Evolutionary conservation across 2,329 filamentous ascomycete species (phyloP).

Genomic region (Chaetomium globosum): DNA sequence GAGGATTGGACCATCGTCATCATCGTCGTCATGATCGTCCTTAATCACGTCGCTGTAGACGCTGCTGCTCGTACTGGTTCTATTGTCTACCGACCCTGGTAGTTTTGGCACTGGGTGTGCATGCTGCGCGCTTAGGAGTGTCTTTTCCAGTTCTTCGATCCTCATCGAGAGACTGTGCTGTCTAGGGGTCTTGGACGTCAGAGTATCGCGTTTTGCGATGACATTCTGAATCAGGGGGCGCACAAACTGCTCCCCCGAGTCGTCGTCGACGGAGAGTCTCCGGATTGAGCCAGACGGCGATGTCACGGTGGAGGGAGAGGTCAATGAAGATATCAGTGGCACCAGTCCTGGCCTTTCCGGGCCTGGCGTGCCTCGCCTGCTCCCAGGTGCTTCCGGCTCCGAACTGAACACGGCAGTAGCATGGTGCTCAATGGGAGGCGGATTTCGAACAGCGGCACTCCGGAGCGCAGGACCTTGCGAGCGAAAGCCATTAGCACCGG

Average conservation of each 20-base stretch:
- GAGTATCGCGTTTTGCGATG: slow-evolving; percentile 54
- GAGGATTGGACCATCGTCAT: slow-evolving; percentile 33
- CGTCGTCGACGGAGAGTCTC: slow-evolving; percentile 45
- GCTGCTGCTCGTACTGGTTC: slow-evolving; percentile 35
- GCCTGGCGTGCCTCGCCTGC: slow-evolving; percentile 18
- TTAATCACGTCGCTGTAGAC: slow-evolving; percentile 31
- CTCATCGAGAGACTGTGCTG: slow-evolving; percentile 55
- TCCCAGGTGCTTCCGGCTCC: slow-evolving; percentile 12
- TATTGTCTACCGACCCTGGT: slow-evolving; percentile 12
- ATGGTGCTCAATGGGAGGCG: slow-evolving; percentile 5
- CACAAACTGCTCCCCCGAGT: slow-evolving; percentile 35
- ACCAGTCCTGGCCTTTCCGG: slow-evolving; percentile 35
- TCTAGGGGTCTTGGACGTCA: slow-evolving; percentile 50
- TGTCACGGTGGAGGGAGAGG: slow-evolving; percentile 34
- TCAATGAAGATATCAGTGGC: slow-evolving; percentile 43
- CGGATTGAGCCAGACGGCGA: slow-evolving; percentile 49
- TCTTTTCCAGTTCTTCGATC: slow-evolving; percentile 47
- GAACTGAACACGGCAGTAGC: slow-evolving; percentile 14
- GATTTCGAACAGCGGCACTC: slow-evolving; percentile 17
- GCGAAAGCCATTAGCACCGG: slow-evolving; percentile 16
- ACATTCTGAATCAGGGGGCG: slow-evolving; percentile 53
- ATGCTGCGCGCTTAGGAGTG: slow-evolving; percentile 40
- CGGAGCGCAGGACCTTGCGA: slow-evolving; percentile 24
- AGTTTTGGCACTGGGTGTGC: slow-evolving; percentile 21
- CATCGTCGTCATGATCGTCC: slow-evolving; percentile 24